These are phyloP conservation scores for Dillenia turbinata DNA, from an alignment of 164 flowering plant species.

Conservation along the genomic window DNA sequence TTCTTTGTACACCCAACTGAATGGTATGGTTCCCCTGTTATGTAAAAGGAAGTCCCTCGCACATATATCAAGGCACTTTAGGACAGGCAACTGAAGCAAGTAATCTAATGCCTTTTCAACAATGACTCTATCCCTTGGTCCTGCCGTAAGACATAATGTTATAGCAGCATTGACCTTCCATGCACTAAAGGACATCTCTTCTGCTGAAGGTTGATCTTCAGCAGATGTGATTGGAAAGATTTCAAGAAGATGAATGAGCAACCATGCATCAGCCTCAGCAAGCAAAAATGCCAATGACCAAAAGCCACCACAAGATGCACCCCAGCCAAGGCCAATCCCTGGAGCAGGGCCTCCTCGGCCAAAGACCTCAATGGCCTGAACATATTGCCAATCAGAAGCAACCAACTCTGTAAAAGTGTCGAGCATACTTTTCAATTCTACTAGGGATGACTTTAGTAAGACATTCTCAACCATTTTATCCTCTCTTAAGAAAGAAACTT, in stretches of 20 bases:
- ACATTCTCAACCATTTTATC: slow-evolving; percentile 55
- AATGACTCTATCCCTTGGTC: slow-evolving; percentile 52
- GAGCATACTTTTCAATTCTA: slow-evolving; percentile 38
- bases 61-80: slow-evolving; percentile 45
- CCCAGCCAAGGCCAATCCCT: slow-evolving; percentile 95
- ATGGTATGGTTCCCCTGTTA: slow-evolving; percentile 21
- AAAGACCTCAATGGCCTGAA: slow-evolving; percentile 59
- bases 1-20: slow-evolving; percentile 44
- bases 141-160: slow-evolving; percentile 39
- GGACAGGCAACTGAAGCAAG: slow-evolving; percentile 46
- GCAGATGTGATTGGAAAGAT: slow-evolving; percentile 21
- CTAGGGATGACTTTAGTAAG: slow-evolving; percentile 33
- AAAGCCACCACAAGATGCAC: slow-evolving; percentile 84
- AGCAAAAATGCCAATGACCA: slow-evolving; percentile 63
- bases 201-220: slow-evolving; percentile 14
- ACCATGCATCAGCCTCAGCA: slow-evolving; percentile 53
- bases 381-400: slow-evolving; percentile 39
- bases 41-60: slow-evolving; percentile 25
- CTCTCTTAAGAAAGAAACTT: slow-evolving; percentile 30
- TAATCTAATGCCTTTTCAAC: slow-evolving; percentile 54
- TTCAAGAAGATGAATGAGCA: slow-evolving; percentile 52
- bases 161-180: slow-evolving; percentile 44
- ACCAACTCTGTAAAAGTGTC: slow-evolving; percentile 31
- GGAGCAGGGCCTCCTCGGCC: slow-evolving; percentile 99
- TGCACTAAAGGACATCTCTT: slow-evolving; percentile 25